A percentile compares a stretch with the other conserved stretches of the same genome.
Evolutionary conservation across 108 stramenopile species (phyloP).

Genomic region (Asterionellopsis glacialis): DNA sequence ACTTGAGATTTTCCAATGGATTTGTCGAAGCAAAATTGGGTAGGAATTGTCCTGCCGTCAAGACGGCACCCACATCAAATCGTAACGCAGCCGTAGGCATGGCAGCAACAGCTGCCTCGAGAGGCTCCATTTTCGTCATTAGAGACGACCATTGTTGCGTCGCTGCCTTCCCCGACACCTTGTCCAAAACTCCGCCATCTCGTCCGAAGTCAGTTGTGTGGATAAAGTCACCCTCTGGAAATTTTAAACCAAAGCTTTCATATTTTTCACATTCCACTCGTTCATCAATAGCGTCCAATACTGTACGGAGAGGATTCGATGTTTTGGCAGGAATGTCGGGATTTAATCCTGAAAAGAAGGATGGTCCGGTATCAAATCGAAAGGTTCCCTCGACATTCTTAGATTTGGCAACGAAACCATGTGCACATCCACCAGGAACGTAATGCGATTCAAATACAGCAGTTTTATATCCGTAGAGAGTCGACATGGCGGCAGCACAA

Average conservation of each 20-base stretch:
- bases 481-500: slow-evolving; percentile 65
- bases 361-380: slow-evolving; percentile 87
- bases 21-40: slow-evolving; percentile 62
- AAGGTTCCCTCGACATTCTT: slow-evolving; percentile 43
- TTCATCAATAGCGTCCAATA: slow-evolving; percentile 62
- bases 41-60: slow-evolving; percentile 59
- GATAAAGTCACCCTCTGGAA: slow-evolving; percentile 66
- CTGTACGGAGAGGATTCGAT: slow-evolving; percentile 57
- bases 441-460: slow-evolving; percentile 82
- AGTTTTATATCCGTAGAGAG: slow-evolving; percentile 72
- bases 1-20: slow-evolving; percentile 67
- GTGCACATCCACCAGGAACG: slow-evolving; percentile 76
- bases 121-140: slow-evolving; percentile 58
- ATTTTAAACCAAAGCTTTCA: slow-evolving; percentile 53
- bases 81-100: slow-evolving; percentile 69
- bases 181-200: slow-evolving; percentile 25
- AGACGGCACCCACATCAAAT: slow-evolving; percentile 39
- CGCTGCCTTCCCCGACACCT: slow-evolving; percentile 31
- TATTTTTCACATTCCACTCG: slow-evolving; percentile 53
- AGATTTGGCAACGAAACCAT: slow-evolving; percentile 48
- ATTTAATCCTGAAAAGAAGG: slow-evolving; percentile 79
- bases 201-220: slow-evolving; percentile 52
- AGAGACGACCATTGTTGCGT: slow-evolving; percentile 38
- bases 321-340: slow-evolving; percentile 45
- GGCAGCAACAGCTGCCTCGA: slow-evolving; percentile 60